Percentiles rank a stretch among this genome's conserved stretches.
These are phyloP conservation scores for Xylaria scruposa DNA, from an alignment of 495 filamentous ascomycete species.

Conservation along the genomic window DNA sequence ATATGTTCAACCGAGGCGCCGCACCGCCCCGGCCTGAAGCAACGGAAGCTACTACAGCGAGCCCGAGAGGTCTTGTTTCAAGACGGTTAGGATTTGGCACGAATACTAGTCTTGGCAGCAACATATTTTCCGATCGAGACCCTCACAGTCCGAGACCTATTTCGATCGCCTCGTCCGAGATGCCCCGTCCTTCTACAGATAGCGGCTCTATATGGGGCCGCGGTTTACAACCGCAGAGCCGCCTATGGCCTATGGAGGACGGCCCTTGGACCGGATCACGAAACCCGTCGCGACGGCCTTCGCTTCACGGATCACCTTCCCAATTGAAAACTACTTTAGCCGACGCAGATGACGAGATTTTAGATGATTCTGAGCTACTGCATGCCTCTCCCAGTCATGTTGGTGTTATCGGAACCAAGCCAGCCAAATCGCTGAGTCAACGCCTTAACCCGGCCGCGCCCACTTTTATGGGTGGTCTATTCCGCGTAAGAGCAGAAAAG, in stretches of 20 bases:
- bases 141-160: conserved; percentile 76
- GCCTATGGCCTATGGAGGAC: conserved; percentile 53
- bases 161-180: conserved; percentile 80
- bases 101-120: conserved; percentile 68
- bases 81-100: conserved; percentile 69
- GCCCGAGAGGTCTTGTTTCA: conserved; percentile 46
- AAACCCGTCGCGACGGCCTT: conserved; percentile 55
- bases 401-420: conserved; percentile 57
- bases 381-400: conserved; percentile 52
- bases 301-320: conserved; percentile 56
- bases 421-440: conserved; percentile 50
- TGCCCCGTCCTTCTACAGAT: conserved; percentile 82
- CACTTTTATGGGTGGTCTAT: conserved; percentile 56
- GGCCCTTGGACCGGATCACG: conserved; percentile 50
- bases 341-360: conserved; percentile 57
- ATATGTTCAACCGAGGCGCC: conserved; percentile 63
- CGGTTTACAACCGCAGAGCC: conserved; percentile 39
- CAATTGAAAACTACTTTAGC: conserved; percentile 57
- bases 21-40: conserved; percentile 46
- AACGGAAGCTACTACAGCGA: conserved; percentile 40
- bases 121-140: conserved; percentile 70
- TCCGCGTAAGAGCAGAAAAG: conserved; percentile 51
- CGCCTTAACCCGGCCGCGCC: conserved; percentile 60
- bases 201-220: conserved; percentile 62
- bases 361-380: conserved; percentile 51